A percentile compares a stretch with the other conserved stretches of the same genome.
Evolutionary conservation across 345 rosid species (phyloP).

Genomic region (Cardamine chenopodiifolia): DNA sequence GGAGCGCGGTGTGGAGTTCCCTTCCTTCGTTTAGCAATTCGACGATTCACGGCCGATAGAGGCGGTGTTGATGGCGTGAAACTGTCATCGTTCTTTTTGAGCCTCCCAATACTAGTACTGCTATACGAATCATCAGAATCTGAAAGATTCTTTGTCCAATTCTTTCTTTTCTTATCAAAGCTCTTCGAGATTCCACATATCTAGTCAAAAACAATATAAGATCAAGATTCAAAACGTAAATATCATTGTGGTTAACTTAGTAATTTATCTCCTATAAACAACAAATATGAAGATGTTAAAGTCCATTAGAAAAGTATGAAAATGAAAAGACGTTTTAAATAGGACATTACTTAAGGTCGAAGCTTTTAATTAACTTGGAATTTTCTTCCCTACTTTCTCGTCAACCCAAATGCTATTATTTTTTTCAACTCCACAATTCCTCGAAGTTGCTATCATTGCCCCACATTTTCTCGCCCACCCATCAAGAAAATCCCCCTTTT

Average conservation of each 20-base stretch:
- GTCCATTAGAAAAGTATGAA: constrained; percentile 21
- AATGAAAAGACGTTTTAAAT: constrained; percentile 30
- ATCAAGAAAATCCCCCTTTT: constrained; percentile 5
- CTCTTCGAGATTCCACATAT: constrained; percentile 68
- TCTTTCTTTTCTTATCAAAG: constrained; percentile 54
- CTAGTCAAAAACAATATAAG: constrained; percentile 38
- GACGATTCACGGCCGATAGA: constrained; percentile 55
- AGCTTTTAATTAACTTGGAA: constrained; percentile 39
- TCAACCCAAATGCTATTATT: constrained; percentile 36
- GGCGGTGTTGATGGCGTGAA: constrained; percentile 88
- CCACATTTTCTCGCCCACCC: constrained; percentile 42
- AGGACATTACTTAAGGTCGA: constrained; percentile 24
- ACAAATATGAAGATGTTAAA: constrained; percentile 10
- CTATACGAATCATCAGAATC: constrained; percentile 85
- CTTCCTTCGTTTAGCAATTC: constrained; percentile 78
- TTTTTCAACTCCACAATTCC: constrained; percentile 26
- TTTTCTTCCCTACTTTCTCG: constrained; percentile 33
- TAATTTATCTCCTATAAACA: background rate
- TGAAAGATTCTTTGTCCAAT: constrained; percentile 45
- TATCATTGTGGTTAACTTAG: background rate
- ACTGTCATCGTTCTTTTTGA: constrained; percentile 50
- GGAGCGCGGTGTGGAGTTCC: constrained; percentile 97
- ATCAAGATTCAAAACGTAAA: background rate
- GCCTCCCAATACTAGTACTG: constrained; percentile 57
- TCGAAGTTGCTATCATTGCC: constrained; percentile 36